Evolutionary conservation across 148 eudicot genomes (phyloP), one percentile per base, ranked within the genome.

Genomic region (Linanthus parryae): DNA sequence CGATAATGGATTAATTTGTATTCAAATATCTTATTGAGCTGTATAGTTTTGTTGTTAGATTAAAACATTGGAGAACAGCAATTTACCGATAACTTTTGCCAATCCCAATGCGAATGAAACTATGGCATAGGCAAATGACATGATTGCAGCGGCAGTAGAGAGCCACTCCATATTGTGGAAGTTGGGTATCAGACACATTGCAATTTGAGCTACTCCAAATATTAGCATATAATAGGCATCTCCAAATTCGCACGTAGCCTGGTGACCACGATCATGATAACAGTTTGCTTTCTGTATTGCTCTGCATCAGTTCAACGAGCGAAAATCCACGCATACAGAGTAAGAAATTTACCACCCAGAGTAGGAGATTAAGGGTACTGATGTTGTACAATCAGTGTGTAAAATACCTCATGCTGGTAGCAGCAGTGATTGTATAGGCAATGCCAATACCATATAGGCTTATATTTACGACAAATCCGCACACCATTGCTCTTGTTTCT

Each of bases 71-170:
- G n/a, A n/a, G n/a, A 13, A 0, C 19, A 50, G 20, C 35, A n/a
- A 6, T 5, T 23, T 57, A 75, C 80, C 76, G 15, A 75, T 56
- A n/a, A 71, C 64, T 59, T 58, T 71, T 40, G 69, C 69, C 76
- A 15, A 75, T 73, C 21, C 33, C 70, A 16, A 67, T 29, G 25
- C 69, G 63, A 13, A 65, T 57, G 60, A 65, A 59, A 2, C n/a
- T n/a, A n/a, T n/a, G n/a, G 75, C 54, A 42, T 71, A 71, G n/a
- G 55, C 48, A 23, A 71, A 46, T 4, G 75, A 65, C 66, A 60
- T 71, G 21, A 45, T 60, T 12, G 75, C 66, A 14, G 75, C 75
- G 18, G 60, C 57, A 18, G 60, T 53, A 8, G 75, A 71, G 26
- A 71, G 66, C 54, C 66, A 65, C 1, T 62, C 63, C 44, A 60